Conservation (phyloP, 2,329 filamentous ascomycete genomes). For the Raffaelea albimanens region DNA sequence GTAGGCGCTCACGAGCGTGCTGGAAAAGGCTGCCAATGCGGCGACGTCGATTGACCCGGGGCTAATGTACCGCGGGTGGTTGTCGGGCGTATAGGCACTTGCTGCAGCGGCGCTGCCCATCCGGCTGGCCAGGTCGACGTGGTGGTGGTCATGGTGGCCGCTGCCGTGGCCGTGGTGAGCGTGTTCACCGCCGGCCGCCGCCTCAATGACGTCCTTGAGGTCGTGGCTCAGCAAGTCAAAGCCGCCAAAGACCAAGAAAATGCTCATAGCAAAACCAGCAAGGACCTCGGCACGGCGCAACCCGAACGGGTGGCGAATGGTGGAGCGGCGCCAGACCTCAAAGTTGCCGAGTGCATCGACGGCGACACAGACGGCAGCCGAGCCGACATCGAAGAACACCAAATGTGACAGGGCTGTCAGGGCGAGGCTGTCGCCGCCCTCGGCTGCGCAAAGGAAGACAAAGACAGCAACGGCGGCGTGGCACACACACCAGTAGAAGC, state of each 20-base stretch:
- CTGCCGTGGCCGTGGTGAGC: slow-evolving; percentile 16
- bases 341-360: slow-evolving; percentile 95
- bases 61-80: slow-evolving; percentile 37
- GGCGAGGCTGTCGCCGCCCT: slow-evolving; percentile 66
- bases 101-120: slow-evolving; percentile 22
- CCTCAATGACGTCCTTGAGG: slow-evolving; percentile 82
- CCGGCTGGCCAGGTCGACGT: slow-evolving; percentile 57
- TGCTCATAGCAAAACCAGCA: slow-evolving; percentile 89
- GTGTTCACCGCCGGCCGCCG: background rate
- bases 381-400: slow-evolving; percentile 90
- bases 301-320: slow-evolving; percentile 86
- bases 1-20: slow-evolving; percentile 79
- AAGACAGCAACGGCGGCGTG: slow-evolving; percentile 76
- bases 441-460: slow-evolving; percentile 66
- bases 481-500: slow-evolving; percentile 82
- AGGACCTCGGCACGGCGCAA: slow-evolving; percentile 89
- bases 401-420: slow-evolving; percentile 89
- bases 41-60: slow-evolving; percentile 74
- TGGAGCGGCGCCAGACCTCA: slow-evolving; percentile 91
- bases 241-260: slow-evolving; percentile 94
- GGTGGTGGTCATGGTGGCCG: slow-evolving; percentile 45
- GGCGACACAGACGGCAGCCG: slow-evolving; percentile 79
- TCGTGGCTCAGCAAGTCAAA: slow-evolving; percentile 93
- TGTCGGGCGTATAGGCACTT: slow-evolving; percentile 2
- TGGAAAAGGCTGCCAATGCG: slow-evolving; percentile 69